Evolutionary conservation across 2,329 filamentous ascomycete species (phyloP).

Genomic region (Cercospora citrullina): DNA sequence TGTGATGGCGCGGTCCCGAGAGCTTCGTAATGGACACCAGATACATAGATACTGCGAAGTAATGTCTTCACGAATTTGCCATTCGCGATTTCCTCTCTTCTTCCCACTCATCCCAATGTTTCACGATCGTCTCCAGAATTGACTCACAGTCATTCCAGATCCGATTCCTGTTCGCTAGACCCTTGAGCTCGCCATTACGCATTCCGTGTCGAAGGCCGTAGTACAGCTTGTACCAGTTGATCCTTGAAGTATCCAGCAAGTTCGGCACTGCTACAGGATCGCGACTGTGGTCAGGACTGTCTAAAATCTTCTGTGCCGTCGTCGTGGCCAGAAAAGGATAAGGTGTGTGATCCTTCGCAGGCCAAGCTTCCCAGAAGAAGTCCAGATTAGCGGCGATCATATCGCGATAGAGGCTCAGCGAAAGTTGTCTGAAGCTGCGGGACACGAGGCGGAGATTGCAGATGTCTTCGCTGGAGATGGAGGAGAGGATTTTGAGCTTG

Average conservation of each 20-base stretch:
- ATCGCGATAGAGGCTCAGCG: conserved; percentile 16
- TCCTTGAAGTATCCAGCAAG: not conserved
- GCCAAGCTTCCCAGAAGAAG: conserved; percentile 27
- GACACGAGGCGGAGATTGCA: conserved; percentile 16
- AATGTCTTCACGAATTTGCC: not conserved
- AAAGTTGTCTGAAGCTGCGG: conserved; percentile 22
- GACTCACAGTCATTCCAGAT: conserved; percentile 21
- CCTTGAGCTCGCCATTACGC: not conserved
- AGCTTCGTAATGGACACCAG: not conserved
- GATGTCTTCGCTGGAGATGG: conserved; percentile 9
- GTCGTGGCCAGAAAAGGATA: conserved; percentile 1
- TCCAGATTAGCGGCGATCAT: conserved; percentile 23
- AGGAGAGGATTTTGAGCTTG: conserved; percentile 8
- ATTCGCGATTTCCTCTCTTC: not conserved
- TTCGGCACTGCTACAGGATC: conserved; percentile 12
- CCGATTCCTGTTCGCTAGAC: conserved; percentile 9
- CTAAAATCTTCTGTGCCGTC: not conserved
- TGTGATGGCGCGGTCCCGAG: conserved; percentile 27
- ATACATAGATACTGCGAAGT: not conserved
- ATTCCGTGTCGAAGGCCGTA: not conserved
- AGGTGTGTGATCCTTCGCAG: not conserved
- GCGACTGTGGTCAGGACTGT: not conserved
- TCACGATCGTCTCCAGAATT: conserved; percentile 11
- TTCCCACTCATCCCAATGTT: conserved; percentile 1
- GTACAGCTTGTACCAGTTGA: conserved; percentile 19